Conservation (phyloP, 352 stramenopile species). For the Pythium vanterpoolii region DNA sequence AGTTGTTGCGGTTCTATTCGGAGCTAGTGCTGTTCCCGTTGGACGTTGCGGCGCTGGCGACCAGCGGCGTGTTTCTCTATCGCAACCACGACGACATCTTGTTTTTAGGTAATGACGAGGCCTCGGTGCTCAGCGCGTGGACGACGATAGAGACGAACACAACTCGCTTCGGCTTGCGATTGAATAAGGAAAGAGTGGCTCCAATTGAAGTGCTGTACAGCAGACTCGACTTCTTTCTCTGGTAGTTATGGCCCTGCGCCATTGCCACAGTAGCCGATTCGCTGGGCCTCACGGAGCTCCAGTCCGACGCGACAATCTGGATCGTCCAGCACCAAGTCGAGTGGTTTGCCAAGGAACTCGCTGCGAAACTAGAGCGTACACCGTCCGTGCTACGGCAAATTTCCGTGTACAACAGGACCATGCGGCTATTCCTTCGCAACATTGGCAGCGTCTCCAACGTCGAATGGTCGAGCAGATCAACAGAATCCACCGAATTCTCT, state of each 20-base stretch:
- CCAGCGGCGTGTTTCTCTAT: constrained; percentile 34
- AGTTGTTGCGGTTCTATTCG: constrained; percentile 36
- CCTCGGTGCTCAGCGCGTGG: constrained; percentile 35
- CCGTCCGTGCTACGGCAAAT: constrained; percentile 35
- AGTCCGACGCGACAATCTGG: constrained; percentile 32
- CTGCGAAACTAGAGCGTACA: constrained; percentile 28
- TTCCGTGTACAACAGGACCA: constrained; percentile 52
- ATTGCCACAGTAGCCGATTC: constrained; percentile 33
- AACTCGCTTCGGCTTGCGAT: constrained; percentile 23
- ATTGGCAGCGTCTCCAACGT: constrained; percentile 24
- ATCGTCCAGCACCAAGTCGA: constrained; percentile 35
- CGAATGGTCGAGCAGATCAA: constrained; percentile 14
- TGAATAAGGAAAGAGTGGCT: constrained; percentile 50
- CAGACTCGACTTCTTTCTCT: background rate
- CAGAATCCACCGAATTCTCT: constrained; percentile 32
- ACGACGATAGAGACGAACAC: constrained; percentile 30
- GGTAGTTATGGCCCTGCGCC: constrained; percentile 18
- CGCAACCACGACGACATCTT: constrained; percentile 51
- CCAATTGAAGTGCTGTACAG: too few species aligned
- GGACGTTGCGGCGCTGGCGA: constrained; percentile 39
- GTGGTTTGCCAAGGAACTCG: constrained; percentile 39
- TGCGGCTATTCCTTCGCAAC: constrained; percentile 53
- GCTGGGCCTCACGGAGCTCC: constrained; percentile 42
- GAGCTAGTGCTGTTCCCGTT: constrained; percentile 46
- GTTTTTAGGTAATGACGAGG: constrained; percentile 34